Conservation (phyloP, 805 yeast genomes). For the Ogataea haglerorum region DNA sequence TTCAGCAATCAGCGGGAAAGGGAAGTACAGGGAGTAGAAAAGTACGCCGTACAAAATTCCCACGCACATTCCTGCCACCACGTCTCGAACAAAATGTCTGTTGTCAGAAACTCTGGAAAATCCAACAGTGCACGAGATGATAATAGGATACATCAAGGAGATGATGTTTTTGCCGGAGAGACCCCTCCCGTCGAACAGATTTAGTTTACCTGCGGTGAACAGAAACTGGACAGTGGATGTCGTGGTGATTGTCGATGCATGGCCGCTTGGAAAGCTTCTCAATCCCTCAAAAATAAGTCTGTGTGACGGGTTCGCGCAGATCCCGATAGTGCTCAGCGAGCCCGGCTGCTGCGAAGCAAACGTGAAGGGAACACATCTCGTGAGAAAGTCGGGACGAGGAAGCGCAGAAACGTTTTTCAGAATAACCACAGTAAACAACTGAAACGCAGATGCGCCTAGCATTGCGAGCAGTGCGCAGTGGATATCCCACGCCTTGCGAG, state of each 20-base stretch:
- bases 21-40: conserved; percentile 42
- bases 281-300: conserved; percentile 46
- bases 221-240: conserved; percentile 39
- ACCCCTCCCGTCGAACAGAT: conserved; percentile 36
- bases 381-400: conserved; percentile 52
- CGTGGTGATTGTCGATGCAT: conserved; percentile 49
- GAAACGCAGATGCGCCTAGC: conserved; percentile 37
- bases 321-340: conserved; percentile 41
- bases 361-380: conserved; percentile 43
- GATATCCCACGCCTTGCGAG: conserved; percentile 40
- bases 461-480: conserved; percentile 36
- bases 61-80: conserved; percentile 37
- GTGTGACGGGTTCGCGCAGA: conserved; percentile 40
- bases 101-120: conserved; percentile 47
- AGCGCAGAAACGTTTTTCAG: conserved; percentile 48
- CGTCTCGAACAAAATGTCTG: conserved; percentile 41
- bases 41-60: conserved; percentile 35
- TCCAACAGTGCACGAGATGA: conserved; percentile 34
- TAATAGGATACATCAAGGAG: conserved; percentile 34
- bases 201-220: conserved; percentile 34
- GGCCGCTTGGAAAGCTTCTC: conserved; percentile 59
- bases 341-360: conserved; percentile 30
- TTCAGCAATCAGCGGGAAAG: conserved; percentile 28
- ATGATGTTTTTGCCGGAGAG: conserved; percentile 33
- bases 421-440: conserved; percentile 38